Conservation (phyloP, 148 eudicot genomes). For the Nepenthes mirabilis region DNA sequence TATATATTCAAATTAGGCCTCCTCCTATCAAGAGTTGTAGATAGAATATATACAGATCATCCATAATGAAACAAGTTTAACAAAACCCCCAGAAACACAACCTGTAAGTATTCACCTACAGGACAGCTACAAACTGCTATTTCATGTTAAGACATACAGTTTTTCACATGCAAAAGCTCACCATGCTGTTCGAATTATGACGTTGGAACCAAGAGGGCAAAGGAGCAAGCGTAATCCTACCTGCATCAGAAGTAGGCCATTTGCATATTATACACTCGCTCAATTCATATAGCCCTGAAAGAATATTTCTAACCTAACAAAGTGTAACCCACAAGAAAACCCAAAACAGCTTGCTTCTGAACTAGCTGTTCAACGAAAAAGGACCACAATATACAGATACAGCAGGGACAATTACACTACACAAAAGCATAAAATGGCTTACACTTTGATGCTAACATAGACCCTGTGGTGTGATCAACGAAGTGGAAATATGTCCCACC, state of each 20-base stretch:
- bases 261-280: neutral
- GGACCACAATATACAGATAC: too few relatives aligned
- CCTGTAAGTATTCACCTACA: too few relatives aligned
- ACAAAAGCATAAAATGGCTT: too few relatives aligned
- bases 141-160: neutral
- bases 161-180: constrained; percentile 13
- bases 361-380: neutral
- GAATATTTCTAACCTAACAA: neutral
- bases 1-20: too few relatives aligned
- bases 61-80: too few relatives aligned
- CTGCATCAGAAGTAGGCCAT: constrained; percentile 18
- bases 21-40: too few relatives aligned
- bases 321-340: neutral
- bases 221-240: constrained; percentile 77
- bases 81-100: too few relatives aligned
- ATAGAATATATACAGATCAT: too few relatives aligned
- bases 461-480: too few relatives aligned
- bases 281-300: neutral
- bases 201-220: constrained; percentile 56
- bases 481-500: too few relatives aligned
- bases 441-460: too few relatives aligned
- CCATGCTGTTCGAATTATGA: constrained; percentile 74
- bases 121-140: neutral
- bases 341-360: neutral
- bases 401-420: too few relatives aligned